These are phyloP conservation scores for Zasmidium angulare DNA, from an alignment of 2,329 filamentous ascomycete genomes.

Conservation along the genomic window DNA sequence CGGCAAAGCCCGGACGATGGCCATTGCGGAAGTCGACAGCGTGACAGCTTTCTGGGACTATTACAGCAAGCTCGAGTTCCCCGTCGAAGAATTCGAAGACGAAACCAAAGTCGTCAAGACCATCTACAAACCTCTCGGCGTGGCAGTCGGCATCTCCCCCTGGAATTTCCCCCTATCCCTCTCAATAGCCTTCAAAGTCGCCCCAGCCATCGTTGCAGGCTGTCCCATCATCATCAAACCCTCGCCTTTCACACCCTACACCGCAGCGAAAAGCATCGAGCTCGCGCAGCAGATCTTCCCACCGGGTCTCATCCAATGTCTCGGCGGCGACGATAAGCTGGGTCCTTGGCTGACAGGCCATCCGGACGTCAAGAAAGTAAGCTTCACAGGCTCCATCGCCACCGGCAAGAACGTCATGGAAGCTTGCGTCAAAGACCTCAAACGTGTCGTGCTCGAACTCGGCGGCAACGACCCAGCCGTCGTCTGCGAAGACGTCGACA, in stretches of 20 bases:
- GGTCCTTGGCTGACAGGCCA: conserved; percentile 28
- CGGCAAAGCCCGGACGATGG: conserved; percentile 20
- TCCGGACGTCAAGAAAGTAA: conserved; percentile 54
- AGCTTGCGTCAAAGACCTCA: conserved; percentile 40
- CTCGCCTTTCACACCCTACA: conserved; percentile 62
- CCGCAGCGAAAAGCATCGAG: conserved; percentile 40
- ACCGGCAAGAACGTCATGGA: conserved; percentile 43
- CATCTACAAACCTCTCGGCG: conserved; percentile 21
- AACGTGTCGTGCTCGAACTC: conserved; percentile 49
- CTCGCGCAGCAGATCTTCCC: conserved; percentile 50
- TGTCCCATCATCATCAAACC: conserved; percentile 63
- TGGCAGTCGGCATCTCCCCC: conserved; percentile 18
- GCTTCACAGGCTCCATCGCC: conserved; percentile 46
- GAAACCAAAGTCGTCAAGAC: conserved; percentile 18
- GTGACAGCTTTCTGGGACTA: conserved; percentile 15
- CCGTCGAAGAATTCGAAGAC: conserved; percentile 19
- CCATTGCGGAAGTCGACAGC: conserved; percentile 18
- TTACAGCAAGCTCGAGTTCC: conserved; percentile 22
- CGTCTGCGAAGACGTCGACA: conserved; percentile 47
- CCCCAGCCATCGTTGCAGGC: conserved; percentile 59
- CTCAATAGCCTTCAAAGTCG: conserved; percentile 52
- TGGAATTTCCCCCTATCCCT: conserved; percentile 35
- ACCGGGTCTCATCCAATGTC: conserved; percentile 42
- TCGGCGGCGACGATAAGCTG: conserved; percentile 40
- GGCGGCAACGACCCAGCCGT: conserved; percentile 49